A percentile compares a stretch with the other conserved stretches of the same genome.
These are phyloP conservation scores for Parafenestella ontariensis DNA, from an alignment of 2,329 filamentous ascomycete genomes.

Conservation along the genomic window DNA sequence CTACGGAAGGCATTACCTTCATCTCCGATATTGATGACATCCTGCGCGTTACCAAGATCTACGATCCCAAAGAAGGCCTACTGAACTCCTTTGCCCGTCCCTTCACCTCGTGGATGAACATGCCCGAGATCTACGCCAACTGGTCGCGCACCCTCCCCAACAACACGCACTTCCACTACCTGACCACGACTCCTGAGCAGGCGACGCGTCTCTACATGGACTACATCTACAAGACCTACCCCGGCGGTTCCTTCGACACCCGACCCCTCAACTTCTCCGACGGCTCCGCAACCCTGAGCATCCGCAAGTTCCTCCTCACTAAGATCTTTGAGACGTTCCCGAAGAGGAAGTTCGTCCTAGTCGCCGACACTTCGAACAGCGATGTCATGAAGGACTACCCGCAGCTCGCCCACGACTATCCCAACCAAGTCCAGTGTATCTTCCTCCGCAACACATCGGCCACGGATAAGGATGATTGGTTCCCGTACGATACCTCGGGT, in stretches of 20 bases:
- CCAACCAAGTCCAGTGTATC: slow-evolving; percentile 77
- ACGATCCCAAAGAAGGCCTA: slow-evolving; percentile 74
- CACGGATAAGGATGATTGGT: slow-evolving; percentile 70
- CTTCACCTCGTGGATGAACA: slow-evolving; percentile 77
- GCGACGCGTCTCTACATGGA: slow-evolving; percentile 80
- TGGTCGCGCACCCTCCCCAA: slow-evolving; percentile 72
- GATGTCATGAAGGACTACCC: slow-evolving; percentile 75
- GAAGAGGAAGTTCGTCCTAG: slow-evolving; percentile 74
- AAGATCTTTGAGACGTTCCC: slow-evolving; percentile 80
- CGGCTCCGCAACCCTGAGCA: slow-evolving; percentile 71
- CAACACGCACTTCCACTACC: slow-evolving; percentile 76
- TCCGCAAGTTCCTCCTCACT: slow-evolving; percentile 72
- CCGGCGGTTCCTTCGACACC: slow-evolving; percentile 78
- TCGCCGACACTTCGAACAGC: slow-evolving; percentile 78
- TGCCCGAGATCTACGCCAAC: slow-evolving; percentile 79
- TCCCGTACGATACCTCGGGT: slow-evolving; percentile 77
- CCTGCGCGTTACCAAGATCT: slow-evolving; percentile 81
- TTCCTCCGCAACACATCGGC: slow-evolving; percentile 76
- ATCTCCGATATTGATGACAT: slow-evolving; percentile 83
- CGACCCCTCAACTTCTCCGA: slow-evolving; percentile 79
- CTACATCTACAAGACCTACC: slow-evolving; percentile 79
- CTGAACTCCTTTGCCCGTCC: slow-evolving; percentile 77
- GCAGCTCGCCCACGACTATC: slow-evolving; percentile 69
- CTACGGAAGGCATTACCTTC: slow-evolving; percentile 72
- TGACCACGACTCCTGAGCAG: slow-evolving; percentile 82